These are phyloP conservation scores for Kodamaea jinghongensis DNA, from an alignment of 805 yeast species.

Conservation along the genomic window DNA sequence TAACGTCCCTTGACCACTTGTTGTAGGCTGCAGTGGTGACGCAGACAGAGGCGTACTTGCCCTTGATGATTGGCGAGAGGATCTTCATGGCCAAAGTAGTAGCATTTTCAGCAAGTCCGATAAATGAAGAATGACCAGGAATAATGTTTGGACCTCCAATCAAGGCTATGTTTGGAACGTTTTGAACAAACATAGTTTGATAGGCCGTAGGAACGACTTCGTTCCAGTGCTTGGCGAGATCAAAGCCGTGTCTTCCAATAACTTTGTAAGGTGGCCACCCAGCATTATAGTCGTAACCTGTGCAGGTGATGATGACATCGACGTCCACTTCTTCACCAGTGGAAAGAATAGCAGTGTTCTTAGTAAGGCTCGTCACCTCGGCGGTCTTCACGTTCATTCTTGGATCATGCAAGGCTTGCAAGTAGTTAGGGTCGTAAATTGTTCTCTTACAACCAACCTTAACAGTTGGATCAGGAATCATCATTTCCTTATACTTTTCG, in stretches of 20 bases:
- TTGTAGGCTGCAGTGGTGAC: constrained; percentile 33
- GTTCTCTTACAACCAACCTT: constrained; percentile 41
- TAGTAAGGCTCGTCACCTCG: constrained; percentile 23
- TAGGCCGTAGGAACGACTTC: constrained; percentile 33
- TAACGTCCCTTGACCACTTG: constrained; percentile 29
- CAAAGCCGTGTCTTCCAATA: constrained; percentile 24
- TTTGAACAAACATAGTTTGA: constrained; percentile 30
- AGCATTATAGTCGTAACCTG: constrained; percentile 33
- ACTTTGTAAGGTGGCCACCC: constrained; percentile 17
- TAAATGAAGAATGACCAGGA: constrained; percentile 42
- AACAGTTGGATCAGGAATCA: constrained; percentile 35
- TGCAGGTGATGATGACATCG: constrained; percentile 42
- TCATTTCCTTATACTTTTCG: constrained; percentile 26
- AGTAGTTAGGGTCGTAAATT: constrained; percentile 35
- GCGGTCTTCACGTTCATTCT: constrained; percentile 22
- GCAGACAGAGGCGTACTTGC: constrained; percentile 23
- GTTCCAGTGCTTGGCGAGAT: constrained; percentile 24
- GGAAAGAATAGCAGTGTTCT: constrained; percentile 26
- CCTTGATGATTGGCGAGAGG: constrained; percentile 25
- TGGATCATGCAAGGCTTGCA: constrained; percentile 31
- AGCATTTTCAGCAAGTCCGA: constrained; percentile 35
- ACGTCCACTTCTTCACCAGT: constrained; percentile 27
- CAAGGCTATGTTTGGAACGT: constrained; percentile 40
- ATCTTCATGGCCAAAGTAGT: constrained; percentile 21
- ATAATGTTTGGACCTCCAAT: no score